phyloP scores from a whole-genome alignment of 345 rosid genomes.

The Combretum micranthum region DNA sequence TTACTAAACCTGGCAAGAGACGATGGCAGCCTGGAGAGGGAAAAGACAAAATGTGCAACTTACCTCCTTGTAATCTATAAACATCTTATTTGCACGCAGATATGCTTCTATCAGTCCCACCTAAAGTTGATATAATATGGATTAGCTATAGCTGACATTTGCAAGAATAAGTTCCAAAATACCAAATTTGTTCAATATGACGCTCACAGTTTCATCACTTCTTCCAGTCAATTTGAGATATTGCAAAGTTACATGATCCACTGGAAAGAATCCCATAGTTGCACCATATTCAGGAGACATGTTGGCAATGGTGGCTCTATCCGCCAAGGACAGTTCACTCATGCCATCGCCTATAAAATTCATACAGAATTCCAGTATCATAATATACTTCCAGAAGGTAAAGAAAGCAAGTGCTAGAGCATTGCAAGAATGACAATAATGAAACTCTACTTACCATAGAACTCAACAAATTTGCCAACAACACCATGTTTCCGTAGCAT shows the following conservation, averaged over 20 bases:
- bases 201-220: conserved; percentile 74
- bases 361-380: neutral
- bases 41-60: conserved; percentile 1
- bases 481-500: conserved; percentile 86
- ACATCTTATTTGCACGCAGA: conserved; percentile 84
- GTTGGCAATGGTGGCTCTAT: conserved; percentile 86
- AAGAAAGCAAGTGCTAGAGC: too few relatives aligned
- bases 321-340: conserved; percentile 77
- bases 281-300: conserved; percentile 99
- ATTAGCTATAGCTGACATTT: neutral
- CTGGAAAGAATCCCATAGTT: conserved; percentile 96
- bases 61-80: conserved; percentile 80
- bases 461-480: conserved; percentile 91
- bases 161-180: neutral
- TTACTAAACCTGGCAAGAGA: neutral
- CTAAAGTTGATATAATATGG: conserved; percentile 19
- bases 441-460: conserved; percentile 42
- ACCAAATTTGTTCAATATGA: neutral
- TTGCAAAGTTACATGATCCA: conserved; percentile 79
- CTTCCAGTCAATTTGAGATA: conserved; percentile 87
- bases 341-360: conserved; percentile 66
- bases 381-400: neutral
- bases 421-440: too few relatives aligned
- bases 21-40: neutral
- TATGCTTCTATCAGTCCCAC: conserved; percentile 79